These are phyloP conservation scores for Porcisia hertigi DNA, from an alignment of 208 protist genomes.

Conservation along the genomic window DNA sequence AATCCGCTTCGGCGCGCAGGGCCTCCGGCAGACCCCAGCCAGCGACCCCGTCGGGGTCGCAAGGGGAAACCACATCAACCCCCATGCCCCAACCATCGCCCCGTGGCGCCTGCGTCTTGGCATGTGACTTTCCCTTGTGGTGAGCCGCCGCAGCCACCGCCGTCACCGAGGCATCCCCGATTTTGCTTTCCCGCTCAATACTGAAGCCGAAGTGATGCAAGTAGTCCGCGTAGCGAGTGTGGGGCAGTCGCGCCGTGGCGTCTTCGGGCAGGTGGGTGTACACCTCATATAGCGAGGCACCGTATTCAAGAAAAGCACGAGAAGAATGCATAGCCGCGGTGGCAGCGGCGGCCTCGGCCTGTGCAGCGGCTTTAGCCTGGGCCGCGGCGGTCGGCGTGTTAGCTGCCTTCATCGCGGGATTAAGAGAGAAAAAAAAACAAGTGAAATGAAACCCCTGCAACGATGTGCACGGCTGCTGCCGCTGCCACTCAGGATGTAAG, in stretches of 20 bases:
- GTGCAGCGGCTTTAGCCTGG: neutral
- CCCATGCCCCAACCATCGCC: neutral
- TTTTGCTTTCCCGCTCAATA: slow-evolving; percentile 48
- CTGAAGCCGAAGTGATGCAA: slow-evolving; percentile 87
- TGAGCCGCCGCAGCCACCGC: neutral
- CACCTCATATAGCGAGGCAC: slow-evolving; percentile 46
- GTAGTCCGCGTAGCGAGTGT: slow-evolving; percentile 78
- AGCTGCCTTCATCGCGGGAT: neutral
- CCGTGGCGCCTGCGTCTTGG: neutral
- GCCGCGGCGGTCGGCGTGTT: too few relatives aligned
- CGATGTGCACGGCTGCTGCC: neutral
- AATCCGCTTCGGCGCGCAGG: slow-evolving; percentile 45
- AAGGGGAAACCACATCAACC: slow-evolving; percentile 4
- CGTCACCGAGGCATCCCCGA: neutral
- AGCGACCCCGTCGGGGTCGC: slow-evolving; percentile 32
- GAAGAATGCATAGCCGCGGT: neutral
- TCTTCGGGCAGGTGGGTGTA: slow-evolving; percentile 19
- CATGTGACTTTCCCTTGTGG: too few relatives aligned
- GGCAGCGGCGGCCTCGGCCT: slow-evolving; percentile 1
- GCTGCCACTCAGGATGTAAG: neutral
- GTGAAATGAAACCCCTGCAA: neutral
- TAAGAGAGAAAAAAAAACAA: too few relatives aligned
- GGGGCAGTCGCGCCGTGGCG: slow-evolving; percentile 30
- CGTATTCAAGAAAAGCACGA: slow-evolving; percentile 46
- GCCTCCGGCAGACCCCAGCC: slow-evolving; percentile 50